Evolutionary conservation across 2,329 filamentous ascomycete species (phyloP).

Genomic region (Aspergillus oerlinghausenensis): DNA sequence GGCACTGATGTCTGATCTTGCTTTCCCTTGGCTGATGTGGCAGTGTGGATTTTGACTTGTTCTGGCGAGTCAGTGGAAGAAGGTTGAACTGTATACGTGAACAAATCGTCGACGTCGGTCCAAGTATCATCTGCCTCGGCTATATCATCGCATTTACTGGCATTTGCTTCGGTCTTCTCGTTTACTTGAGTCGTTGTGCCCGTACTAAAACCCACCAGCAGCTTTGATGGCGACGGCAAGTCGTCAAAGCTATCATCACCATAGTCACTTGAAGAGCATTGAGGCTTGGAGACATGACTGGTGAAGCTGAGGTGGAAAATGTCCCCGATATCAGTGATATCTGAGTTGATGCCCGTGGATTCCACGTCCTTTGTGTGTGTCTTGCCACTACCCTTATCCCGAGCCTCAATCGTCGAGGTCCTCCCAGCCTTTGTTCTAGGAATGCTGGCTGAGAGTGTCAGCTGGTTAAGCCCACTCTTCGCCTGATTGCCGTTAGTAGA

Average conservation of each 20-base stretch:
- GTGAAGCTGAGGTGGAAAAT: not conserved
- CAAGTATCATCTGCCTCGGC: conserved; percentile 22
- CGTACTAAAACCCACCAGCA: conserved; percentile 17
- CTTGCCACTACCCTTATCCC: not conserved
- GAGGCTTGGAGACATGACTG: conserved; percentile 10
- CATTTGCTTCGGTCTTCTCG: not conserved
- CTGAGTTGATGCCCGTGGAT: not conserved
- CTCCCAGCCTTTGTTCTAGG: conserved; percentile 13
- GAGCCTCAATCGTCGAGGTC: conserved; percentile 7
- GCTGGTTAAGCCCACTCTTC: conserved; percentile 23
- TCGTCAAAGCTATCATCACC: conserved; percentile 30
- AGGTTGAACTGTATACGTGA: conserved; percentile 1
- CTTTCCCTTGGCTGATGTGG: conserved; percentile 12
- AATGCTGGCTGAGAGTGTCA: conserved; percentile 26
- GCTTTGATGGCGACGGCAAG: conserved; percentile 33
- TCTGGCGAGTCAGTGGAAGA: conserved; percentile 13
- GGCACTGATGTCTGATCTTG: not conserved
- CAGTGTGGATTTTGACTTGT: conserved; percentile 20
- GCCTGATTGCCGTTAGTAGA: conserved; percentile 12
- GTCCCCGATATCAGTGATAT: not conserved
- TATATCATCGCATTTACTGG: not conserved
- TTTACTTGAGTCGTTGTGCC: not conserved
- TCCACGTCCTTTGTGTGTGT: not conserved
- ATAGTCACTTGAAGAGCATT: conserved; percentile 30
- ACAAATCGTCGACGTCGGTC: conserved; percentile 17